Evolutionary conservation across 257 asterid species (phyloP).

Genomic region (Solanum chilense): DNA sequence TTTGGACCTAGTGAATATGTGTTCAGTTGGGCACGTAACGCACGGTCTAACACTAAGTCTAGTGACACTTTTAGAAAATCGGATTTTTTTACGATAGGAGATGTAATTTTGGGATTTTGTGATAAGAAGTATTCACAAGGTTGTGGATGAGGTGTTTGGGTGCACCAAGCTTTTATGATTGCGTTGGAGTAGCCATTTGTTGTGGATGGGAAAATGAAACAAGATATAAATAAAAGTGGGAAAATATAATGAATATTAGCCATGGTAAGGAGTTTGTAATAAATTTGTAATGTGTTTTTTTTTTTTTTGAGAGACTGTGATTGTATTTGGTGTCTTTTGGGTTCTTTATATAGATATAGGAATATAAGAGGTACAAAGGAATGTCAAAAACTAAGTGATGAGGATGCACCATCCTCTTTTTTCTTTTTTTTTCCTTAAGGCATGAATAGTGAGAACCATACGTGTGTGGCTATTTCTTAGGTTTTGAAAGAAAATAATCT

Average conservation of each 20-base stretch:
- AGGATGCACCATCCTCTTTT: neutral
- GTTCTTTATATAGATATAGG: neutral
- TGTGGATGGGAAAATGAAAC: constrained; percentile 18
- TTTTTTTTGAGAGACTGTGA: neutral
- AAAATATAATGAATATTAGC: neutral
- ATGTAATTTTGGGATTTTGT: constrained; percentile 26
- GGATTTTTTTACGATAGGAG: constrained; percentile 31
- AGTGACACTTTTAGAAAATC: constrained; percentile 52
- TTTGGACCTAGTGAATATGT: constrained; percentile 36
- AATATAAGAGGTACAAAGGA: neutral
- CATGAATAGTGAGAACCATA: neutral
- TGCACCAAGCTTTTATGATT: constrained; percentile 50
- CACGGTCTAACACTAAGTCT: constrained; percentile 52
- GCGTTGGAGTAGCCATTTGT: constrained; percentile 8
- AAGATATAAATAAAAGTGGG: neutral
- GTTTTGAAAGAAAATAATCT: neutral
- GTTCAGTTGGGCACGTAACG: constrained; percentile 26
- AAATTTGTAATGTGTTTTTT: neutral
- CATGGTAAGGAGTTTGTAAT: neutral
- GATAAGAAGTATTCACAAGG: constrained; percentile 55
- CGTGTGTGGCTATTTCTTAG: neutral
- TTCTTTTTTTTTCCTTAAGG: neutral
- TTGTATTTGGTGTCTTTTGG: neutral
- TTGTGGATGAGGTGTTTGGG: constrained; percentile 61
- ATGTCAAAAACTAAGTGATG: neutral